Conservation (phyloP, 2,329 filamentous ascomycete species). For the Aspergillus nomiae region DNA sequence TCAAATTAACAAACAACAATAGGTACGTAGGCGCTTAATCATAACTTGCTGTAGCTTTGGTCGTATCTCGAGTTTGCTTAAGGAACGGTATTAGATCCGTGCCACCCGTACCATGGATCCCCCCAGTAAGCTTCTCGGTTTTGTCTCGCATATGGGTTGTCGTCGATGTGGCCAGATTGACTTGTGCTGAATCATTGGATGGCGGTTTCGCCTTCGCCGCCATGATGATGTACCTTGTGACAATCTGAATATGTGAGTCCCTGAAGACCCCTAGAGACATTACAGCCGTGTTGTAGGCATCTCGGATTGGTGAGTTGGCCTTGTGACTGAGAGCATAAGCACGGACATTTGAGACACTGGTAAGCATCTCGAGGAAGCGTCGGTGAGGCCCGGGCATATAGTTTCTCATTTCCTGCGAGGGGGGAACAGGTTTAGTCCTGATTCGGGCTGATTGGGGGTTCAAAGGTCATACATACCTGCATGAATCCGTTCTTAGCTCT, state of each 20-base stretch:
- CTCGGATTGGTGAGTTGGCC: slow-evolving; percentile 37
- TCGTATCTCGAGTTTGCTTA: slow-evolving; percentile 55
- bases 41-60: slow-evolving; percentile 43
- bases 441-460: too few relatives aligned
- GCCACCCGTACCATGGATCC: slow-evolving; percentile 54
- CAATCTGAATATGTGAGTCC: slow-evolving; percentile 55
- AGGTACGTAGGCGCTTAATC: slow-evolving; percentile 10
- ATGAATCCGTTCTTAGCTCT: slow-evolving; percentile 29
- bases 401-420: slow-evolving; percentile 51
- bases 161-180: slow-evolving; percentile 51
- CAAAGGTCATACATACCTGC: slow-evolving; percentile 25
- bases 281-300: slow-evolving; percentile 51
- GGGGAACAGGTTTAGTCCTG: slow-evolving; percentile 12
- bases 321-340: slow-evolving; percentile 42
- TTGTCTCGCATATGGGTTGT: slow-evolving; percentile 35
- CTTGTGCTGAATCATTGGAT: slow-evolving; percentile 20
- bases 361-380: slow-evolving; percentile 52
- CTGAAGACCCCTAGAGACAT: slow-evolving; percentile 50
- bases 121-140: slow-evolving; percentile 33
- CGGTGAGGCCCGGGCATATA: slow-evolving; percentile 59
- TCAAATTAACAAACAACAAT: neutral
- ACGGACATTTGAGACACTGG: slow-evolving; percentile 49
- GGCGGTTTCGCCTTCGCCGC: slow-evolving; percentile 34
- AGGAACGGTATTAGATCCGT: slow-evolving; percentile 57
- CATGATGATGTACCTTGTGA: slow-evolving; percentile 56